Conservation (phyloP, 345 rosid species). For the Salix koriyanagi region DNA sequence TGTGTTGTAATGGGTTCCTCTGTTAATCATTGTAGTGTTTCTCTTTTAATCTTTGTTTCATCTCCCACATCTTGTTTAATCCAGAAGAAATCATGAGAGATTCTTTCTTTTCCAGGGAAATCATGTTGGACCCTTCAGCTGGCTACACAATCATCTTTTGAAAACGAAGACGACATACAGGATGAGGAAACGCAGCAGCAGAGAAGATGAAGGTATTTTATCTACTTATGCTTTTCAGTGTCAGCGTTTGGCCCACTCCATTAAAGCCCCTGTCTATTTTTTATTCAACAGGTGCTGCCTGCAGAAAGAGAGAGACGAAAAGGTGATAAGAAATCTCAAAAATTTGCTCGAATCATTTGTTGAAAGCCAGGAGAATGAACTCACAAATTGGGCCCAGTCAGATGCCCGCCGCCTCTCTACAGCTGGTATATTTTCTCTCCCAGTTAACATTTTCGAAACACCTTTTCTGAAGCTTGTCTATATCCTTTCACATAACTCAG, state of each 20-base stretch:
- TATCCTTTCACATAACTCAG: not conserved
- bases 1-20: not conserved
- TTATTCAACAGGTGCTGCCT: slow-evolving; percentile 47
- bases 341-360: slow-evolving; percentile 67
- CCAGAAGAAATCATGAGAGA: not conserved
- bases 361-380: slow-evolving; percentile 60
- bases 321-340: slow-evolving; percentile 58
- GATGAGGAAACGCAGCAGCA: slow-evolving; percentile 45
- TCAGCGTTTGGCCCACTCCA: not conserved
- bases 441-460: not conserved
- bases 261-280: not conserved
- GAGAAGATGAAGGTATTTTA: slow-evolving; percentile 56
- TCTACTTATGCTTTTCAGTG: not conserved
- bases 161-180: slow-evolving; percentile 47
- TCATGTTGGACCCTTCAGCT: slow-evolving; percentile 89
- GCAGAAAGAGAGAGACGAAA: slow-evolving; percentile 76
- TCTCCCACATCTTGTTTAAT: not conserved
- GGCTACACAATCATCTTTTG: slow-evolving; percentile 55
- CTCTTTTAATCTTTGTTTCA: not conserved
- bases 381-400: slow-evolving; percentile 61
- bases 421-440: slow-evolving; percentile 49
- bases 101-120: slow-evolving; percentile 44
- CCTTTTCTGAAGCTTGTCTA: not conserved
- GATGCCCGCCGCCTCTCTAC: slow-evolving; percentile 72
- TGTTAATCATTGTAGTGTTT: too few species aligned